Conservation (phyloP, 148 eudicot species). For the Camellia lanceoleosa region DNA sequence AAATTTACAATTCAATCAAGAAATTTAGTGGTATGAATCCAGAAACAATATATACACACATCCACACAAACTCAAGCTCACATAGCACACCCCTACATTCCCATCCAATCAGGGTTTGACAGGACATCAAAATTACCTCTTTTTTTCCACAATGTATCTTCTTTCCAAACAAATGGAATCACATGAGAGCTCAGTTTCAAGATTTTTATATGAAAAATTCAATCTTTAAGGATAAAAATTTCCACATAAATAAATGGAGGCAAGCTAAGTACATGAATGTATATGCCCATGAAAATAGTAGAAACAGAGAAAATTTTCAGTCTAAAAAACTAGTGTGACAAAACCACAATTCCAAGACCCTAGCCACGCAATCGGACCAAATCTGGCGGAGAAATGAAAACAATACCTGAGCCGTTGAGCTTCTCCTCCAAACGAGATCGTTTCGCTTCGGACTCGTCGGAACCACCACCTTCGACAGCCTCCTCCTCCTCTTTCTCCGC, state of each 20-base stretch:
- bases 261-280: neutral
- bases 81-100: too few relatives aligned
- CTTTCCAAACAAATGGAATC: neutral
- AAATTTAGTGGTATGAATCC: neutral
- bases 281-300: neutral
- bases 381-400: neutral
- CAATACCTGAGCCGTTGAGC: slow-evolving; percentile 40
- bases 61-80: too few relatives aligned
- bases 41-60: neutral
- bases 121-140: neutral
- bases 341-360: neutral
- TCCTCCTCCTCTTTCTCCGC: neutral
- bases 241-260: neutral
- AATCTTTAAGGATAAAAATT: neutral
- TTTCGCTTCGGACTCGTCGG: slow-evolving; percentile 39
- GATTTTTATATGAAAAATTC: neutral
- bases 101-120: neutral
- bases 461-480: slow-evolving; percentile 29
- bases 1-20: neutral
- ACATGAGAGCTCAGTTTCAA: too few relatives aligned
- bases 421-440: slow-evolving; percentile 64
- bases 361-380: neutral
- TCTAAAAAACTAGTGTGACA: neutral
- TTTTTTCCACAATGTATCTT: neutral
- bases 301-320: too few relatives aligned